Evolutionary conservation across 1,139 yeast genomes (phyloP).

Genomic region (Eremothecium coryli): DNA sequence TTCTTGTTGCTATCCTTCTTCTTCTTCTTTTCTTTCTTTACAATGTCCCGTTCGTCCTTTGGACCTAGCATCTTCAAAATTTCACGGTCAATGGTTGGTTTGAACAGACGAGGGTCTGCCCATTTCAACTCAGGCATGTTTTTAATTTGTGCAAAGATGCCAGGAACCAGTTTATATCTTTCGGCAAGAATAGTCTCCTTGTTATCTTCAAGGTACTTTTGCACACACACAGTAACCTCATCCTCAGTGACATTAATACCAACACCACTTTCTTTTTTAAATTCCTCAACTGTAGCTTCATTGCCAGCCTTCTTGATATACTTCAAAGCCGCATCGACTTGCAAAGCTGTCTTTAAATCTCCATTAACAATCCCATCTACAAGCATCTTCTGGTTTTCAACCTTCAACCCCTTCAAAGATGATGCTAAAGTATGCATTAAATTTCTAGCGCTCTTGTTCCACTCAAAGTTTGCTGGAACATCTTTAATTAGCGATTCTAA

Average conservation of each 20-base stretch:
- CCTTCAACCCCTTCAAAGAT: conserved; percentile 39
- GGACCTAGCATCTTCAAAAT: conserved; percentile 73
- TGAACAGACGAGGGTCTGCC: conserved; percentile 83
- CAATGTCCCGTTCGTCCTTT: conserved; percentile 86
- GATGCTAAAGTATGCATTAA: conserved; percentile 73
- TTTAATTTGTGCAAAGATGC: conserved; percentile 67
- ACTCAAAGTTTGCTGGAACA: conserved; percentile 29
- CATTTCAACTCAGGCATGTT: conserved; percentile 68
- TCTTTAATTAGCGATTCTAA: conserved; percentile 50
- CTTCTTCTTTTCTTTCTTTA: conserved; percentile 64
- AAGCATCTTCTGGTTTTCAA: conserved; percentile 40
- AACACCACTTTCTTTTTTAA: conserved; percentile 67
- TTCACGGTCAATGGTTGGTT: conserved; percentile 75
- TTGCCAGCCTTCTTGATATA: conserved; percentile 47
- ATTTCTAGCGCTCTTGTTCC: conserved; percentile 46
- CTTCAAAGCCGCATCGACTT: conserved; percentile 72
- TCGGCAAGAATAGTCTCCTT: conserved; percentile 52
- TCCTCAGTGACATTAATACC: conserved; percentile 64
- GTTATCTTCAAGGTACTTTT: conserved; percentile 49
- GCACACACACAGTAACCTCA: conserved; percentile 51
- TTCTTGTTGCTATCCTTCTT: conserved; percentile 27
- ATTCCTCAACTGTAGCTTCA: conserved; percentile 35
- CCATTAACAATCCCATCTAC: conserved; percentile 56
- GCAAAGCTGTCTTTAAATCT: conserved; percentile 56
- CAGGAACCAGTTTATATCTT: conserved; percentile 71